Evolutionary conservation across 2,329 filamentous ascomycete genomes (phyloP).

Genomic region (Truncatella angustata): DNA sequence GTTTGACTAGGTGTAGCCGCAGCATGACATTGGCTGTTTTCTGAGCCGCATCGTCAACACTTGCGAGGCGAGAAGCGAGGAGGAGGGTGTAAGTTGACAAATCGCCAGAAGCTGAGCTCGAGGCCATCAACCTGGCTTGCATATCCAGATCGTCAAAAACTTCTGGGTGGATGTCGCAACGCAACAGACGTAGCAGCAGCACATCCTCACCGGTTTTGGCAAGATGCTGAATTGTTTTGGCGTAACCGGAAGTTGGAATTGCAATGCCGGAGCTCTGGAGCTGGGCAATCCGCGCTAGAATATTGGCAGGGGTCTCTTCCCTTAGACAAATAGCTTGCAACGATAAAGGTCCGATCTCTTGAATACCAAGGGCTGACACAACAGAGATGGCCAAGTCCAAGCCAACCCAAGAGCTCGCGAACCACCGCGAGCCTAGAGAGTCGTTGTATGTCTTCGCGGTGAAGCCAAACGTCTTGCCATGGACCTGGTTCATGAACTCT

Average conservation of each 20-base stretch:
- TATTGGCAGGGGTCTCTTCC: conserved; percentile 51
- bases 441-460: conserved; percentile 58
- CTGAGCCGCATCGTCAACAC: conserved; percentile 26
- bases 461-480: conserved; percentile 38
- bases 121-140: conserved; percentile 36
- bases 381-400: conserved; percentile 67
- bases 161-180: conserved; percentile 53
- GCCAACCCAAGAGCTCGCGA: conserved; percentile 70
- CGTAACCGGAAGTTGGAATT: conserved; percentile 62
- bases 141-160: conserved; percentile 48
- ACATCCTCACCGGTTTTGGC: conserved; percentile 54
- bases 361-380: conserved; percentile 69
- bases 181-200: conserved; percentile 43
- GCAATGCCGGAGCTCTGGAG: conserved; percentile 63
- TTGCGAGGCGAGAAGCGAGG: conserved; percentile 39
- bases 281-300: conserved; percentile 59
- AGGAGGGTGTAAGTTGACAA: conserved; percentile 42
- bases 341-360: conserved; percentile 71
- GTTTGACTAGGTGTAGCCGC: conserved; percentile 23
- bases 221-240: conserved; percentile 62
- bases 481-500: conserved; percentile 35
- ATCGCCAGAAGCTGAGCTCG: conserved; percentile 34
- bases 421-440: conserved; percentile 72
- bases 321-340: conserved; percentile 74
- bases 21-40: conserved; percentile 33